Conservation (phyloP, 2,329 filamentous ascomycete genomes). For the Leptographium flavum region DNA sequence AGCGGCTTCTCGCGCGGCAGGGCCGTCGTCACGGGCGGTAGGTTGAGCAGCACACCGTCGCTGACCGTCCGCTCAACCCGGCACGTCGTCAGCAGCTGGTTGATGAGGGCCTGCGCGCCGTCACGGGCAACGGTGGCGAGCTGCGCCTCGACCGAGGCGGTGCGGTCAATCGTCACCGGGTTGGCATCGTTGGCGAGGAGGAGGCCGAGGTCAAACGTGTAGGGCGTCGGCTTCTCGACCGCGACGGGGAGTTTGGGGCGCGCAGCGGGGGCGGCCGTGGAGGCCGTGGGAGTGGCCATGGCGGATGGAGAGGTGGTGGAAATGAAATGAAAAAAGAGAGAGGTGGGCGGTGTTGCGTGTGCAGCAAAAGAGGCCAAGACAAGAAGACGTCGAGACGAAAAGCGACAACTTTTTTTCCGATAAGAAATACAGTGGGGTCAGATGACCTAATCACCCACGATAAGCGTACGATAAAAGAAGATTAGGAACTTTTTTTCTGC, state of each 20-base stretch:
- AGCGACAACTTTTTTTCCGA: neutral
- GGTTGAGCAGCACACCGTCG: slow-evolving; percentile 60
- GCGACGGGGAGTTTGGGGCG: slow-evolving; percentile 42
- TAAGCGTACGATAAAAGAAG: neutral
- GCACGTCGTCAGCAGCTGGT: slow-evolving; percentile 85
- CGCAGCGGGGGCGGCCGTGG: slow-evolving; percentile 19
- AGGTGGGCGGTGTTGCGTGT: neutral
- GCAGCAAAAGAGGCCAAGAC: too few relatives aligned
- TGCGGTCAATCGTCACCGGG: slow-evolving; percentile 46
- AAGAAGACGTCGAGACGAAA: too few relatives aligned
- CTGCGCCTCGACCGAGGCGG: slow-evolving; percentile 17
- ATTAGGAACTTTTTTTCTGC: neutral
- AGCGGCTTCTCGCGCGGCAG: slow-evolving; percentile 88
- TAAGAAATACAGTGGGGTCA: neutral
- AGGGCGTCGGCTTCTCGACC: slow-evolving; percentile 73
- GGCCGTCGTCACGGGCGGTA: slow-evolving; percentile 54
- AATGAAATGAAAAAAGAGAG: too few relatives aligned
- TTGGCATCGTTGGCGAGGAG: slow-evolving; percentile 81
- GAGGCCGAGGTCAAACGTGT: slow-evolving; percentile 84
- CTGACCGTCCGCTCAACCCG: slow-evolving; percentile 52
- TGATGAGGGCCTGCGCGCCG: slow-evolving; percentile 81
- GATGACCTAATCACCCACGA: too few relatives aligned
- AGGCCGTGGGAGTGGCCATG: slow-evolving; percentile 14
- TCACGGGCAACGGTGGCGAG: slow-evolving; percentile 68
- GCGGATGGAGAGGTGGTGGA: neutral